Evolutionary conservation across 768 basidiomycete genomes (phyloP).

Genomic region (Gyrodon lividus): DNA sequence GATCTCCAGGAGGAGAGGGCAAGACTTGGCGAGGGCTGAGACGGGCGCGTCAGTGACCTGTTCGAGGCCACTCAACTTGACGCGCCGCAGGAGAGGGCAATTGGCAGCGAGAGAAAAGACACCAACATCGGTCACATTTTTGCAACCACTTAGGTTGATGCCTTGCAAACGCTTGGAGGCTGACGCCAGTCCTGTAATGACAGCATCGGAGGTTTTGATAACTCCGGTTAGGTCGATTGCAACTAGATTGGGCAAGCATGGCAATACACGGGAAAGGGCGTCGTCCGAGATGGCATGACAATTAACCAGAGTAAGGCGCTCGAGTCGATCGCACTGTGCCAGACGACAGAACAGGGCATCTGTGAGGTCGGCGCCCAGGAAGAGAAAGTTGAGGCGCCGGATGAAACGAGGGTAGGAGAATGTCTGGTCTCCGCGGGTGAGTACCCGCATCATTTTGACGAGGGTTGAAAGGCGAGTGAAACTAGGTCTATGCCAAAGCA

Average conservation of each 20-base stretch:
- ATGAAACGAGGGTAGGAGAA: constrained; percentile 89
- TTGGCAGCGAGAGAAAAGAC: constrained; percentile 71
- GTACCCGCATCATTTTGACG: constrained; percentile 72
- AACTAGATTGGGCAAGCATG: constrained; percentile 71
- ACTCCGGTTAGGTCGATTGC: constrained; percentile 85
- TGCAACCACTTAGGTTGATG: constrained; percentile 86
- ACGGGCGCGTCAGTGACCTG: constrained; percentile 76
- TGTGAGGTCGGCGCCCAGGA: constrained; percentile 63
- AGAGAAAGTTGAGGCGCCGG: constrained; percentile 86
- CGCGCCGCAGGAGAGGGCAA: constrained; percentile 79
- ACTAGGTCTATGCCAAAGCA: constrained; percentile 90
- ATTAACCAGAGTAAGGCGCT: constrained; percentile 85
- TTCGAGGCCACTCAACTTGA: constrained; percentile 82
- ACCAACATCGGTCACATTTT: constrained; percentile 72
- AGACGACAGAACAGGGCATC: constrained; percentile 75
- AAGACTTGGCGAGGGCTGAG: constrained; percentile 70
- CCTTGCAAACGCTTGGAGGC: constrained; percentile 81
- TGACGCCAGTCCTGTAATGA: constrained; percentile 68
- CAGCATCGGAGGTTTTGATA: constrained; percentile 61
- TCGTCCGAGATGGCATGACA: constrained; percentile 67
- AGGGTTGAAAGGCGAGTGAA: constrained; percentile 70
- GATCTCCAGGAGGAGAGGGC: constrained; percentile 88
- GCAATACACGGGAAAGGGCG: constrained; percentile 62
- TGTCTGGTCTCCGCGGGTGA: constrained; percentile 62
- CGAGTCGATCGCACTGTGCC: constrained; percentile 73